phyloP scores from a whole-genome alignment of 2,329 filamentous ascomycete genomes.

The Venturia carpophila region DNA sequence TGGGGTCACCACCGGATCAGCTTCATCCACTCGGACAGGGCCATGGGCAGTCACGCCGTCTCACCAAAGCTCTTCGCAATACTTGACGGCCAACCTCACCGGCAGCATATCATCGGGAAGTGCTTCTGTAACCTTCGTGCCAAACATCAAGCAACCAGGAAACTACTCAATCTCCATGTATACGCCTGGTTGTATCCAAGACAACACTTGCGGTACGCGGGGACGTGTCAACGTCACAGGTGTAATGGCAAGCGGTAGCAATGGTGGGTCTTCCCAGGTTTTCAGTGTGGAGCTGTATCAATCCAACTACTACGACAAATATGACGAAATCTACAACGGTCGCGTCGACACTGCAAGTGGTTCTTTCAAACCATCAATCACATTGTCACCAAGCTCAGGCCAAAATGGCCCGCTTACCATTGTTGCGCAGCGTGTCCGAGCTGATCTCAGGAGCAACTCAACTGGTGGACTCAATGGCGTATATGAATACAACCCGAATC shows the following conservation, averaged over 20 bases:
- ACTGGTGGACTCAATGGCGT: slow-evolving; percentile 80
- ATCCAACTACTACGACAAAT: slow-evolving; percentile 95
- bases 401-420: slow-evolving; percentile 62
- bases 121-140: slow-evolving; percentile 67
- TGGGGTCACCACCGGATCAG: slow-evolving; percentile 51
- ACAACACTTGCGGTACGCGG: slow-evolving; percentile 65
- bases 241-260: slow-evolving; percentile 45
- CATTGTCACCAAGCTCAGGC: slow-evolving; percentile 59
- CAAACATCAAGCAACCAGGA: slow-evolving; percentile 79
- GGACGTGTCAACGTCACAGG: slow-evolving; percentile 78
- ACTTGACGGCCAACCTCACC: slow-evolving; percentile 57
- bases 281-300: slow-evolving; percentile 65
- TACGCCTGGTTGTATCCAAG: slow-evolving; percentile 81
- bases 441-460: slow-evolving; percentile 63
- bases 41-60: slow-evolving; percentile 66
- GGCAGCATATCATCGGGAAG: slow-evolving; percentile 45
- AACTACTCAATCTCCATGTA: slow-evolving; percentile 89
- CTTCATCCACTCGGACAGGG: slow-evolving; percentile 61
- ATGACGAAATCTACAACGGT: slow-evolving; percentile 84
- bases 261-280: background rate
- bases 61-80: slow-evolving; percentile 62
- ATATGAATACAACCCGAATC: slow-evolving; percentile 74
- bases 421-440: slow-evolving; percentile 84
- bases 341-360: slow-evolving; percentile 66
- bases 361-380: slow-evolving; percentile 73